A percentile compares a stretch with the other conserved stretches of the same genome.
These are phyloP conservation scores for Suillus cothurnatus DNA, from an alignment of 768 basidiomycete genomes.

Conservation along the genomic window DNA sequence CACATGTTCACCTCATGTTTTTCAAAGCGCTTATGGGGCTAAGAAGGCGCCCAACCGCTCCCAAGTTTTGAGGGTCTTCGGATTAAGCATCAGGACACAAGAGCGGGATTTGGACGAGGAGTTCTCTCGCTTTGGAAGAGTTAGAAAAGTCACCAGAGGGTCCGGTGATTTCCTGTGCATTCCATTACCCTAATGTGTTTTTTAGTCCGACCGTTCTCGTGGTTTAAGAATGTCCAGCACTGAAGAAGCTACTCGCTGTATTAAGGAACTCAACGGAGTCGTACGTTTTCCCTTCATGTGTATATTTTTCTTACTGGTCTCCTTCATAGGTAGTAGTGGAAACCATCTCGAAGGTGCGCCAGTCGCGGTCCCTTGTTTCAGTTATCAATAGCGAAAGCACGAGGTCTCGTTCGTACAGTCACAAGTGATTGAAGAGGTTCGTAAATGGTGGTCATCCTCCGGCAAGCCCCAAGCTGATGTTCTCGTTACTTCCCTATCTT, in stretches of 20 bases:
- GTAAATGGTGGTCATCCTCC: slow-evolving; percentile 41
- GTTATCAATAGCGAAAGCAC: slow-evolving; percentile 32
- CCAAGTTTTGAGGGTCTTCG: slow-evolving; percentile 91
- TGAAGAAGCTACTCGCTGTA: slow-evolving; percentile 86
- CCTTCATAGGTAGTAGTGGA: slow-evolving; percentile 50
- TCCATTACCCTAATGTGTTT: no score
- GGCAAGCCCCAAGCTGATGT: slow-evolving; percentile 49
- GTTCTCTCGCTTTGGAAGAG: slow-evolving; percentile 84
- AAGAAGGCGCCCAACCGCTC: slow-evolving; percentile 87
- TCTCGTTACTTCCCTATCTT: slow-evolving; percentile 48
- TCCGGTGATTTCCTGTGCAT: slow-evolving; percentile 73
- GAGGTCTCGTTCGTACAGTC: slow-evolving; percentile 46
- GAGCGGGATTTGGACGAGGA: slow-evolving; percentile 96
- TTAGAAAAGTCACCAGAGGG: slow-evolving; percentile 94
- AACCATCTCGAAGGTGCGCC: slow-evolving; percentile 14
- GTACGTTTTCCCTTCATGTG: slow-evolving; percentile 47
- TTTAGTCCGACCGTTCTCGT: no score
- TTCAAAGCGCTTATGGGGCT: slow-evolving; percentile 38
- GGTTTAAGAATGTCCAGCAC: slow-evolving; percentile 84
- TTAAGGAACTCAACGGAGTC: slow-evolving; percentile 89
- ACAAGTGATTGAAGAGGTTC: slow-evolving; percentile 44
- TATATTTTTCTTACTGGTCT: slow-evolving; percentile 14
- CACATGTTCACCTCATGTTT: slow-evolving; percentile 14
- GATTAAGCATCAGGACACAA: slow-evolving; percentile 91
- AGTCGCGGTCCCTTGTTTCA: slow-evolving; percentile 28